These are phyloP conservation scores for Cenchrus purpureus DNA, from an alignment of 176 grass and related monocot species.

Conservation along the genomic window DNA sequence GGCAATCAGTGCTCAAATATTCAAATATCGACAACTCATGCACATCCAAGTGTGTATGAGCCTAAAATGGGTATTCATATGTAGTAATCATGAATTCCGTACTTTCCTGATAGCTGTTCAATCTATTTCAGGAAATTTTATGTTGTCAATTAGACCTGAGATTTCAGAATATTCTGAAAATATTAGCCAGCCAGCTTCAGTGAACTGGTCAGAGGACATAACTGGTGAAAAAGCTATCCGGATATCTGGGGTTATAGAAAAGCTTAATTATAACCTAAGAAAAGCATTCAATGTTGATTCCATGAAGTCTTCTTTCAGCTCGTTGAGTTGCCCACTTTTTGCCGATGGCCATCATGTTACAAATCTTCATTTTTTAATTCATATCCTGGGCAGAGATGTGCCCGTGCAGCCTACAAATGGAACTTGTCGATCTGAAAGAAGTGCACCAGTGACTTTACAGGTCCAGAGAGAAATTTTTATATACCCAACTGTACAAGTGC, in stretches of 20 bases:
- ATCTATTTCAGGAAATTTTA: constrained; percentile 75
- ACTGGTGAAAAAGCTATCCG: constrained; percentile 60
- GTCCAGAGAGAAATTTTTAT: constrained; percentile 81
- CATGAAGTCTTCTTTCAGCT: constrained; percentile 79
- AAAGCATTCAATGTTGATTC: constrained; percentile 66
- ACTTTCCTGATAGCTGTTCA: constrained; percentile 30
- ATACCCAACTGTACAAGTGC: constrained; percentile 83
- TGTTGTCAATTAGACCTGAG: constrained; percentile 78
- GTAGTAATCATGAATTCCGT: background rate
- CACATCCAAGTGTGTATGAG: constrained; percentile 10
- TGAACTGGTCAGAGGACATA: constrained; percentile 82
- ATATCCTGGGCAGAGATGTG: constrained; percentile 75
- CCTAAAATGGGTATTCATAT: background rate
- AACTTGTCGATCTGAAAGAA: constrained; percentile 48
- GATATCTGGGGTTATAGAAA: constrained; percentile 74
- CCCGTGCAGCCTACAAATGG: constrained; percentile 65
- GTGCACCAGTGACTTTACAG: constrained; percentile 57
- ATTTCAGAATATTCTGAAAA: constrained; percentile 54
- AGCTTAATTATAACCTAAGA: constrained; percentile 78
- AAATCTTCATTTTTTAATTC: constrained; percentile 78
- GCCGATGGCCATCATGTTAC: constrained; percentile 52
- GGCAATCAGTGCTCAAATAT: background rate
- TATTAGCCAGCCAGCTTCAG: constrained; percentile 36
- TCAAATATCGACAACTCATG: background rate
- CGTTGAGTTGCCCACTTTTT: constrained; percentile 69